Base-by-base conservation (phyloP, 1,284 basidiomycete genomes). In the Mycocalia duriaeana region DNA sequence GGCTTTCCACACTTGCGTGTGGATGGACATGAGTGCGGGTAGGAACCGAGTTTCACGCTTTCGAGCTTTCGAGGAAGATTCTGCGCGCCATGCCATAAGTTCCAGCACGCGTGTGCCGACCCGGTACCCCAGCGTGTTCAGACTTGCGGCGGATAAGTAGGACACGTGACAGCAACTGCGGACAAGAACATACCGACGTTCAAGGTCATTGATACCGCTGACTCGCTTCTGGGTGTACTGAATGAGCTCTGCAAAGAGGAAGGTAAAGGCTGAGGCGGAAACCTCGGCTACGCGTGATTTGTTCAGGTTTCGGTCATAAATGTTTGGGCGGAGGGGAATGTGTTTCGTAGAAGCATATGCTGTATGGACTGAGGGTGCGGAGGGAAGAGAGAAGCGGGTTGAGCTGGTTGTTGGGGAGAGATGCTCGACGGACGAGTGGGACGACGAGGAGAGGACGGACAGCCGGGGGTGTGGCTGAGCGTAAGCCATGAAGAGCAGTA, bases 221-320 rank as follows among this genome's bases (percentile, higher is more conserved):
- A 98, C 95, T 45, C 93, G 79, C 59, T 89, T 92, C 70, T 99
- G 95, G 1, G 91, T 94, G 65, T 99, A 99, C 61, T 92, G 86
- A 1, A 97, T 84, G 18, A 94, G 76, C 68, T 96, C 93, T 6
- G 89, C 89, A 67, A 96, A 93, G 52, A 96, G 72, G 61, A 95
- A 96, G 1, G 87, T 80, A 66, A 91, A 94, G 1, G 91, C 85
- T 2, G 85, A 79, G 2, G 84, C 73, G 18, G 89, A 87, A 43
- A 94, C 90, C 62, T 96, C 91, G 4, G 82, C 67, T 1, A 81
- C 77, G 44, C 87, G 80, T 3, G 89, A 82, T 71, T 91, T 91
- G 73, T 89, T 92, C 52, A 94, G 71, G 44, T 79, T 83, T 51
- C 92, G 75, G 57, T 95, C 92, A 66, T 94, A 89, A 50, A 95